Evolutionary conservation across 2,329 filamentous ascomycete genomes (phyloP).

Genomic region (Fonsecaea erecta): DNA sequence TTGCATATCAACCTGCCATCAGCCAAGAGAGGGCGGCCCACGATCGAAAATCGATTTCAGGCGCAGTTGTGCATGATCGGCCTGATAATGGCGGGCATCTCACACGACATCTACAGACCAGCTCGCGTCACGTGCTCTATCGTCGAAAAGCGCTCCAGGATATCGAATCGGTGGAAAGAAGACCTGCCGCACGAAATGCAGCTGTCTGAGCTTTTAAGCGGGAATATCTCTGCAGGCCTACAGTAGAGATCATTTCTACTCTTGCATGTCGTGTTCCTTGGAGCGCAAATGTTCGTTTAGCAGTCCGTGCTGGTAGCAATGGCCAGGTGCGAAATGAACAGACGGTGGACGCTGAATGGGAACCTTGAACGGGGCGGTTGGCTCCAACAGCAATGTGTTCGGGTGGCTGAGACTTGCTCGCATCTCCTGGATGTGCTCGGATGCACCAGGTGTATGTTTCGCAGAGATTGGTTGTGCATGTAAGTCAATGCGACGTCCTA

Average conservation of each 20-base stretch:
- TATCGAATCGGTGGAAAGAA: slow-evolving; percentile 2
- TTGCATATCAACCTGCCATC: slow-evolving; percentile 14
- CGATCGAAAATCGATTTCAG: slow-evolving; percentile 8
- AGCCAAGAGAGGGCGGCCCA: slow-evolving; percentile 7
- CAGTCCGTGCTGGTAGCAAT: slow-evolving; percentile 4
- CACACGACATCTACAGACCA: slow-evolving; percentile 8
- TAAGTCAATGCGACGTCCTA: slow-evolving; percentile 1
- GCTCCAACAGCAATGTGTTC: slow-evolving; percentile 10
- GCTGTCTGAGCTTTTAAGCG: not conserved
- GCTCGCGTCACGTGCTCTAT: slow-evolving; percentile 9
- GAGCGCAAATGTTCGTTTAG: slow-evolving; percentile 14
- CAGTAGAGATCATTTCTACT: slow-evolving; percentile 6
- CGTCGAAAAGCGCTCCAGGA: slow-evolving; percentile 7
- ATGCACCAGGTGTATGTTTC: slow-evolving; percentile 12
- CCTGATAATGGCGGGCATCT: slow-evolving; percentile 7
- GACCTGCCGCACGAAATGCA: slow-evolving; percentile 10
- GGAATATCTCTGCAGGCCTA: not conserved
- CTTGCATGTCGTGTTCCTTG: slow-evolving; percentile 9
- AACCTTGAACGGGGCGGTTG: slow-evolving; percentile 3
- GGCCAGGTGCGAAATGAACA: slow-evolving; percentile 13
- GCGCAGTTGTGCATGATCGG: slow-evolving; percentile 14
- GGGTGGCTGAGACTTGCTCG: slow-evolving; percentile 1
- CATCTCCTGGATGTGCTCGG: slow-evolving; percentile 14
- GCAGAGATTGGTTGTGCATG: slow-evolving; percentile 18
- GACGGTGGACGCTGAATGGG: slow-evolving; percentile 13